Evolutionary conservation across 768 basidiomycete genomes (phyloP), one percentile per base, ranked within the genome.

Genomic region (Kwoniella shandongensis): DNA sequence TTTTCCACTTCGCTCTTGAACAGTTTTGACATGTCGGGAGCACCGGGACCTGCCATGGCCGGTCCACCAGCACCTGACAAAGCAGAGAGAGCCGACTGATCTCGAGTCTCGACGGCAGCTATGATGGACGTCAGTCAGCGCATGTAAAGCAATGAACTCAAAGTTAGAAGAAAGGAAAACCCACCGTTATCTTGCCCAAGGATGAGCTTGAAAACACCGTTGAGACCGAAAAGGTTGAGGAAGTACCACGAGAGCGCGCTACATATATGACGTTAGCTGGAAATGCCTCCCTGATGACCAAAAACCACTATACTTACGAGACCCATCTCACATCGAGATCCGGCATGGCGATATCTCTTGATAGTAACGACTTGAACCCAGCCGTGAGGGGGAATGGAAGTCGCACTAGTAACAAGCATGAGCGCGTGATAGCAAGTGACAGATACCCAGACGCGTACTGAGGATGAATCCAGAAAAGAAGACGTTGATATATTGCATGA

Each of bases 401-500:
- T 73, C 52, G 46, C 50, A 60, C 59, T 59, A 35, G 5, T 4
- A 8, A 12, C 20, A n/a, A 32, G 35, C 27, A 47, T 36, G 2
- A 22, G 29, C 44, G 45, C 8, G 12, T 29, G 36, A 22, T 7
- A 22, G 17, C 13, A 29, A 44, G 36, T 4, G 35, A 32, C 23
- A 18, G 13, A 17, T 15, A 22, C 8, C 7, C 5, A 41, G 53
- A 23, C 6, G 85, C 93, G 77, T 75, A 98, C 94, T 97, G 56
- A 97, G 82, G 57, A 99, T 89, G 75, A 98, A 97, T 26, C 96
- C 96, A 70, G 94, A 88, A 80, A 98, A 99, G 85, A 99, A 99
- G 77, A 93, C 91, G 77, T 92, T 97, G 79, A 99, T 97, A 89
- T 94, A 98, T 49, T 92, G 93, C 94, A 98, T 98, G 66, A 98